Percentiles rank a stretch among this genome's conserved stretches.
These are phyloP conservation scores for Pseudopediastrum boryanum DNA, from an alignment of 139 green algal genomes.

Conservation along the genomic window DNA sequence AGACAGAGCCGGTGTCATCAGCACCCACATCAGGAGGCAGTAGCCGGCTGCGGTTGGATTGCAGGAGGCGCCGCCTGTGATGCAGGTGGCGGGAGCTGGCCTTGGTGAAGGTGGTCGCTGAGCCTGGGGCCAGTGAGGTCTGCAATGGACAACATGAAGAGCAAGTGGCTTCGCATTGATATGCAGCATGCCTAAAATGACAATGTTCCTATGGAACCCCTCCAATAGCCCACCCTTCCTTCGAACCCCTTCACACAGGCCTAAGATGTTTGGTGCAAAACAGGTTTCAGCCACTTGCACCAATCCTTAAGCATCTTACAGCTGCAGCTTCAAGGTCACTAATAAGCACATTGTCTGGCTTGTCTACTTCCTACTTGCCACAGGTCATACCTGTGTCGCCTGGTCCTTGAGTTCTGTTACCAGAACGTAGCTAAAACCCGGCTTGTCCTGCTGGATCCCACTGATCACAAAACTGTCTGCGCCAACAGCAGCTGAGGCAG, in stretches of 20 bases:
- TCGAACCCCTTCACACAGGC: too few species aligned
- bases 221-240: too few species aligned
- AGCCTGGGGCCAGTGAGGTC: constrained; percentile 24
- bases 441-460: constrained; percentile 42
- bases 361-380: too few species aligned
- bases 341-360: too few species aligned
- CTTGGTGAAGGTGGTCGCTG: constrained; percentile 25
- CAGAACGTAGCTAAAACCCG: constrained; percentile 39
- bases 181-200: too few species aligned
- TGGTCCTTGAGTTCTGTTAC: constrained; percentile 37
- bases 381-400: not conserved
- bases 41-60: not conserved
- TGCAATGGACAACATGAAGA: too few species aligned
- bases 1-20: not conserved
- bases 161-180: too few species aligned
- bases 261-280: constrained; percentile 5
- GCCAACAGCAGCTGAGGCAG: not conserved
- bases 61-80: not conserved
- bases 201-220: too few species aligned
- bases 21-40: constrained; percentile 14
- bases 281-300: too few species aligned
- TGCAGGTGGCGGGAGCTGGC: not conserved
- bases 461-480: constrained; percentile 38
- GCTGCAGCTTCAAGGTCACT: too few species aligned
- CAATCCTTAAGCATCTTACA: too few species aligned